These are phyloP conservation scores for Gossypium sturtianum DNA, from an alignment of 345 rosid species.

Conservation along the genomic window DNA sequence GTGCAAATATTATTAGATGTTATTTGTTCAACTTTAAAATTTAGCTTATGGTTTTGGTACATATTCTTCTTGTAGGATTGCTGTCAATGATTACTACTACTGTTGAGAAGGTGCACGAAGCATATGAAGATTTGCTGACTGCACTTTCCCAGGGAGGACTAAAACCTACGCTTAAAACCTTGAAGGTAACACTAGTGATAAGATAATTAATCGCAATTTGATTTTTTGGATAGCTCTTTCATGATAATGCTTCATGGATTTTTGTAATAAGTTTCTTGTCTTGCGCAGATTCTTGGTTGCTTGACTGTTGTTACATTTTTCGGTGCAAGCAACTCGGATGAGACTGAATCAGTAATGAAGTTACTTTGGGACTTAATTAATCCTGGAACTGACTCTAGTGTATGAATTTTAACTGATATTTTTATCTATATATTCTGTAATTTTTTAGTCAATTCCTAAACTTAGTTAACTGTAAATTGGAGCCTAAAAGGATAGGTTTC, in stretches of 20 bases:
- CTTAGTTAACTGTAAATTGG: background rate
- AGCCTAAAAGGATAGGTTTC: background rate
- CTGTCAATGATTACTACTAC: background rate
- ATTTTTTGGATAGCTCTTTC: background rate
- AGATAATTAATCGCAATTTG: background rate
- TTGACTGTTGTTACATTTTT: slow-evolving; percentile 8
- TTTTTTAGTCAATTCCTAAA: background rate
- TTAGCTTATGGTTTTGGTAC: background rate
- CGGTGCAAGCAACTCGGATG: background rate
- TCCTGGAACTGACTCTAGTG: background rate
- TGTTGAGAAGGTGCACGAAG: background rate
- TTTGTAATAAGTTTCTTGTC: background rate
- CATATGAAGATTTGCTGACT: background rate
- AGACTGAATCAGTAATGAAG: slow-evolving; percentile 12
- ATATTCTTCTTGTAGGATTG: slow-evolving; percentile 5
- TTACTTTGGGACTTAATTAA: slow-evolving; percentile 8
- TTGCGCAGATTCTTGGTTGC: background rate
- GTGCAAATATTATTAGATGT: background rate
- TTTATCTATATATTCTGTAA: background rate
- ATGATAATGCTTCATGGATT: background rate
- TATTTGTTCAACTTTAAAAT: background rate
- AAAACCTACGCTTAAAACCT: background rate
- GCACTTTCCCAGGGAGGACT: background rate
- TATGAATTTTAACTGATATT: background rate
- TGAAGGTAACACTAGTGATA: background rate